Evolutionary conservation across 495 filamentous ascomycete genomes (phyloP).

Genomic region (Aspergillus indologenus): DNA sequence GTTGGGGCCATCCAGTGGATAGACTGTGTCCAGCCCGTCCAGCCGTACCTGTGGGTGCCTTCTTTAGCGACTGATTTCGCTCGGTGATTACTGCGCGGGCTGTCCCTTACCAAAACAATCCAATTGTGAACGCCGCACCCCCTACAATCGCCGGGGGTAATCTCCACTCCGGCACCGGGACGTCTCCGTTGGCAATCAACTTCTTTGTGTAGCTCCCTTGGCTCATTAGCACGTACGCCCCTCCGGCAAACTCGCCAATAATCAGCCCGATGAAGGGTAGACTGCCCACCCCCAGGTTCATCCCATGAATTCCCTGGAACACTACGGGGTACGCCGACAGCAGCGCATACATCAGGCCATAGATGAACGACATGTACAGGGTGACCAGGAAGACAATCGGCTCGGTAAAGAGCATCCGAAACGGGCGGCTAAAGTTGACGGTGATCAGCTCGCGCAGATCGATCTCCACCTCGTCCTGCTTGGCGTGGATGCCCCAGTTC

Average conservation of each 20-base stretch:
- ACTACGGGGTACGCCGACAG: conserved; percentile 41
- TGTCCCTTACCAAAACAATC: conserved; percentile 53
- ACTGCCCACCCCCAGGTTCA: conserved; percentile 37
- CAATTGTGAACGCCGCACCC: conserved; percentile 46
- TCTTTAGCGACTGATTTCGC: too few relatives aligned
- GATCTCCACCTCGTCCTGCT: conserved; percentile 47
- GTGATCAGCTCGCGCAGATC: conserved; percentile 39
- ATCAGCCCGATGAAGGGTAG: conserved; percentile 42
- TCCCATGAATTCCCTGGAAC: conserved; percentile 36
- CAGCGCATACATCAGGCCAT: conserved; percentile 43
- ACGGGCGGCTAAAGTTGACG: conserved; percentile 43
- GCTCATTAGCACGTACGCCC: conserved; percentile 24
- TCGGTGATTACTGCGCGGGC: too few relatives aligned
- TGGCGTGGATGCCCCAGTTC: conserved; percentile 49
- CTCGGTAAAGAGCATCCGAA: conserved; percentile 47
- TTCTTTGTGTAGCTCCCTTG: conserved; percentile 32
- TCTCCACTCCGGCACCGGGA: conserved; percentile 38
- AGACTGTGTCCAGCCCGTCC: conserved; percentile 33
- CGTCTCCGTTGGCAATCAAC: conserved; percentile 30
- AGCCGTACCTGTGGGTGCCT: conserved; percentile 31
- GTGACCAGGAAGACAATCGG: conserved; percentile 42
- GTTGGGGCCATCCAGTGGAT: conserved; percentile 43
- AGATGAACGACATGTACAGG: conserved; percentile 47
- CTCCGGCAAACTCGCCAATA: conserved; percentile 36
- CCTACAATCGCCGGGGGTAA: conserved; percentile 48